Percentiles rank a stretch among this genome's conserved stretches.
These are phyloP conservation scores for Cordia subcordata DNA, from an alignment of 257 asterid genomes.

Conservation along the genomic window DNA sequence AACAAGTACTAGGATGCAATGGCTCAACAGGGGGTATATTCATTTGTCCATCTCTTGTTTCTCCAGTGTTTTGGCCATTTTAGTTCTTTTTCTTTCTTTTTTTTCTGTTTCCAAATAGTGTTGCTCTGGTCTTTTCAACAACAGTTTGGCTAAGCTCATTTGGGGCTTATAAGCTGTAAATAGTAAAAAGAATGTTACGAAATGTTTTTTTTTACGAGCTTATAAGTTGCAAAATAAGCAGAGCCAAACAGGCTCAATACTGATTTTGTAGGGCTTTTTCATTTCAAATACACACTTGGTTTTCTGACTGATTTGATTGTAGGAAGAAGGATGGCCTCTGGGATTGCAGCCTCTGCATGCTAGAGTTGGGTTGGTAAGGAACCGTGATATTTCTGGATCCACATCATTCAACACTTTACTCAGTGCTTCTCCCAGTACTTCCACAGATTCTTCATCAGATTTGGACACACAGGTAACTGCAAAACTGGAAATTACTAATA, in stretches of 20 bases:
- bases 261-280: neutral
- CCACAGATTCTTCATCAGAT: constrained; percentile 41
- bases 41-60: constrained; percentile 2
- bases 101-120: neutral
- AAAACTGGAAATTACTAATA: neutral
- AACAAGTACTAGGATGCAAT: constrained; percentile 9
- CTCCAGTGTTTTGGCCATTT: neutral
- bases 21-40: constrained; percentile 32
- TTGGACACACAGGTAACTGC: constrained; percentile 36
- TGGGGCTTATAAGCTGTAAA: too few relatives aligned
- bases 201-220: too few relatives aligned
- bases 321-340: constrained; percentile 60
- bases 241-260: too few relatives aligned
- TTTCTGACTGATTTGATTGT: constrained; percentile 26
- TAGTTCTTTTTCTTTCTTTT: neutral
- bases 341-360: constrained; percentile 47
- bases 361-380: constrained; percentile 39
- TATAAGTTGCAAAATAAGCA: too few relatives aligned
- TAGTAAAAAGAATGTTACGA: too few relatives aligned
- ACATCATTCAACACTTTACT: constrained; percentile 43
- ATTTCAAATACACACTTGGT: neutral
- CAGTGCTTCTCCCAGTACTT: constrained; percentile 33
- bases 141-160: too few relatives aligned
- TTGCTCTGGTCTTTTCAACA: neutral
- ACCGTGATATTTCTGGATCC: constrained; percentile 29